These are phyloP conservation scores for Senna tora DNA, from an alignment of 306 rosid genomes.

Conservation along the genomic window DNA sequence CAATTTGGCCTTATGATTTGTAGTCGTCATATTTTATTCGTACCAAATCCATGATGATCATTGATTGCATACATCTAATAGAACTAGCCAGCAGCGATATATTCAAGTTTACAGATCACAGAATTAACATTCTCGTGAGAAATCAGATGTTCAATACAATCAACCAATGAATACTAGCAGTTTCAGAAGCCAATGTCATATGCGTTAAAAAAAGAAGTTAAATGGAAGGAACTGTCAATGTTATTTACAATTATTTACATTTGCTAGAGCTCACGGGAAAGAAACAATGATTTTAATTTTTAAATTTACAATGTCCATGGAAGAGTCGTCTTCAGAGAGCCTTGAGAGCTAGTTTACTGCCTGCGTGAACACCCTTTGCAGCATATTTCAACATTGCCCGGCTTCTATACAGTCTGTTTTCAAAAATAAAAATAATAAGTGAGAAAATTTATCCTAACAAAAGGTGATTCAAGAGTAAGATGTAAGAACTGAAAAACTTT, in stretches of 20 bases:
- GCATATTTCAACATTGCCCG: slow-evolving; percentile 74
- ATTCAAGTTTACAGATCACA: background rate
- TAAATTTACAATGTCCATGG: slow-evolving; percentile 29
- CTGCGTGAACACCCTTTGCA: slow-evolving; percentile 64
- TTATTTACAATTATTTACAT: slow-evolving; percentile 61
- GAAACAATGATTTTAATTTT: slow-evolving; percentile 16
- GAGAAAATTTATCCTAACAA: too few relatives aligned
- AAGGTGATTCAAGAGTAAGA: too few relatives aligned
- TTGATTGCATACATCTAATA: background rate
- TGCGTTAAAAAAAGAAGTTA: background rate
- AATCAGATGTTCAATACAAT: slow-evolving; percentile 33
- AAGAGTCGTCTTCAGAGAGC: slow-evolving; percentile 52
- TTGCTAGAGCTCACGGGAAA: background rate
- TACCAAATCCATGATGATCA: background rate
- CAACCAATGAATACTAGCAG: background rate
- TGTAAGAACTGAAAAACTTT: too few relatives aligned
- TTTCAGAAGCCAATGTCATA: slow-evolving; percentile 21
- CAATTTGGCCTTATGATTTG: background rate
- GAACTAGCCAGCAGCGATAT: background rate
- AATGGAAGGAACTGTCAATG: background rate
- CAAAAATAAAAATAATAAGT: slow-evolving; percentile 11
- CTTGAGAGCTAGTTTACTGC: slow-evolving; percentile 68
- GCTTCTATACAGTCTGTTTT: slow-evolving; percentile 68
- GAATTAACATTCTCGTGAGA: background rate
- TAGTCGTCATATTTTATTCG: background rate